A percentile compares a stretch with the other conserved stretches of the same genome.
phyloP scores from a whole-genome alignment of 306 rosid genomes.

The Ormosia emarginata region DNA sequence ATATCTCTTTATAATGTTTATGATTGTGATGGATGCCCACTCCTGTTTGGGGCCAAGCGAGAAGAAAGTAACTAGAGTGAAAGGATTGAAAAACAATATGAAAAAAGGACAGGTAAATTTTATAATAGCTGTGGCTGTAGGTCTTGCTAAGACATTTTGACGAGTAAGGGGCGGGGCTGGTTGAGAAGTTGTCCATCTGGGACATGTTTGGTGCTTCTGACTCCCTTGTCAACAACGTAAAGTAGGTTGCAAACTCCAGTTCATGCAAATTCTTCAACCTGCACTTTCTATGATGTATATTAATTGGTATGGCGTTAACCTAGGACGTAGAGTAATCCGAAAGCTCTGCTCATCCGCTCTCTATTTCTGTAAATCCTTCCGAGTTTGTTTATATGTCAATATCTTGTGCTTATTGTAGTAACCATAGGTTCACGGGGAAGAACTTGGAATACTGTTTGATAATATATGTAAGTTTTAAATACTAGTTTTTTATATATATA shows the following conservation, averaged over 20 bases:
- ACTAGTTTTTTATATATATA: too few species aligned
- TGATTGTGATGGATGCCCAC: not conserved
- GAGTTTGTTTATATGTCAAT: not conserved
- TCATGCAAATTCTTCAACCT: not conserved
- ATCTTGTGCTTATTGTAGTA: not conserved
- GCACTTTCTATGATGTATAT: not conserved
- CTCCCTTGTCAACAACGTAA: not conserved
- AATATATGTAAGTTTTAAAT: not conserved
- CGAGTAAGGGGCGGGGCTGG: not conserved
- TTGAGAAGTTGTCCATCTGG: not conserved
- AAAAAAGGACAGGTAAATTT: not conserved
- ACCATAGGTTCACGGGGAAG: not conserved
- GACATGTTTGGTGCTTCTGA: conserved; percentile 1
- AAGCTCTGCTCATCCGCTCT: not conserved
- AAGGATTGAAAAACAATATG: not conserved
- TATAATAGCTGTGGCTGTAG: not conserved
- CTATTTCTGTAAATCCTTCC: not conserved
- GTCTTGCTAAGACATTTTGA: not conserved
- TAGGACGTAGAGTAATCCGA: conserved; percentile 3
- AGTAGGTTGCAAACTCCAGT: not conserved
- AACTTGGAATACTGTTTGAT: not conserved
- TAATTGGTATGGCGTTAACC: not conserved
- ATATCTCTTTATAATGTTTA: not conserved
- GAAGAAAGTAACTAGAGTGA: not conserved
- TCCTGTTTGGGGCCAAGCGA: not conserved